Conservation (phyloP, 148 eudicot species). For the Heliamphora exappendiculata region DNA sequence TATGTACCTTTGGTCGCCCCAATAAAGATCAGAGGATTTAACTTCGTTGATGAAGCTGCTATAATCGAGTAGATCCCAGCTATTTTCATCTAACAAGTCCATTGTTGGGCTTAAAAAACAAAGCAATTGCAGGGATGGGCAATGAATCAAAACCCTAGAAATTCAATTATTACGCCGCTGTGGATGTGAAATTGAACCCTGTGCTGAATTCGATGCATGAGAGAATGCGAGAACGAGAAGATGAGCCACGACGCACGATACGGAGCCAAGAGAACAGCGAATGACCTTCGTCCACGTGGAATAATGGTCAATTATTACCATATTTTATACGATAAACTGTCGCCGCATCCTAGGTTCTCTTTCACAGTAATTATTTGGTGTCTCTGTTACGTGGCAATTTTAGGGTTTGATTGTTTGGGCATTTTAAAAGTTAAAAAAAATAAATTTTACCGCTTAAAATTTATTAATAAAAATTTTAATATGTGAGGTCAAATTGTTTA, state of each 20-base stretch:
- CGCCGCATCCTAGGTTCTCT: slow-evolving; percentile 15
- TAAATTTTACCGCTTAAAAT: too few species aligned
- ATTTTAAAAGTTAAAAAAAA: too few species aligned
- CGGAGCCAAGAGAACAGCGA: neutral
- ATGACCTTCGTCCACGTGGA: neutral
- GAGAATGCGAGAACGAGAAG: neutral
- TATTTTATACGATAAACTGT: neutral
- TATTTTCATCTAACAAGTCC: slow-evolving; percentile 40
- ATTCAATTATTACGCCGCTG: neutral
- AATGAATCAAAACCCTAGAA: neutral
- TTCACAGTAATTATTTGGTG: too few species aligned
- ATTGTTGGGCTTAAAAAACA: slow-evolving; percentile 9
- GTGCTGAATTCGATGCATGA: neutral
- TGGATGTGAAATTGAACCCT: neutral
- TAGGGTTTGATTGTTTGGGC: too few species aligned
- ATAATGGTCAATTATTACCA: neutral
- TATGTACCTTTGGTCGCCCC: slow-evolving; percentile 40
- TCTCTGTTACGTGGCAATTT: too few species aligned
- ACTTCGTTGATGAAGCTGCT: slow-evolving; percentile 40
- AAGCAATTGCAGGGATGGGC: neutral
- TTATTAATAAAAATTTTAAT: too few species aligned
- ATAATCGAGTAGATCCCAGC: slow-evolving; percentile 49
- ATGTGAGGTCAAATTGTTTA: too few species aligned
- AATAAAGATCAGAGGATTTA: slow-evolving; percentile 42
- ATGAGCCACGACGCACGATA: neutral